These are phyloP conservation scores for Suillus bovinus DNA, from an alignment of 768 basidiomycete genomes.

Conservation along the genomic window DNA sequence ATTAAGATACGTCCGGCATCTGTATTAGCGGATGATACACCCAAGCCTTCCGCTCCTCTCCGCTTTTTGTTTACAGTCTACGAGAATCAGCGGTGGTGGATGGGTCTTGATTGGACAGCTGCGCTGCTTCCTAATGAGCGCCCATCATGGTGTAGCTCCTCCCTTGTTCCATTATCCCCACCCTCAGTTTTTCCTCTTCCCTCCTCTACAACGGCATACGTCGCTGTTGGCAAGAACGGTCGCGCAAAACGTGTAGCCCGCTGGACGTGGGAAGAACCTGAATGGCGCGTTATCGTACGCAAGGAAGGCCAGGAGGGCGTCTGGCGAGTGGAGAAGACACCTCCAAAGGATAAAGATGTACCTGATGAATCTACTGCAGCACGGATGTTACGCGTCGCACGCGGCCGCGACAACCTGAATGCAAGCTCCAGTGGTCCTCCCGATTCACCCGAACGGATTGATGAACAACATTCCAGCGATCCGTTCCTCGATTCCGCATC, in stretches of 20 bases:
- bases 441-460: slow-evolving; percentile 24
- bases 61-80: slow-evolving; percentile 89
- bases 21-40: slow-evolving; percentile 21
- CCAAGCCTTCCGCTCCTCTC: slow-evolving; percentile 34
- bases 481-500: slow-evolving; percentile 31
- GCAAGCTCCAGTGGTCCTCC: slow-evolving; percentile 14
- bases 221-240: slow-evolving; percentile 48
- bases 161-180: slow-evolving; percentile 61
- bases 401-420: slow-evolving; percentile 39
- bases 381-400: slow-evolving; percentile 56
- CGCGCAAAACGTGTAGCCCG: slow-evolving; percentile 70
- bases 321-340: slow-evolving; percentile 58
- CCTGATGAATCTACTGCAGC: slow-evolving; percentile 46
- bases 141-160: slow-evolving; percentile 78
- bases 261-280: slow-evolving; percentile 91
- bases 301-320: slow-evolving; percentile 51
- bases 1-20: slow-evolving; percentile 21
- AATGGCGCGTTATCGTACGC: slow-evolving; percentile 79
- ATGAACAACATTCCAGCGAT: slow-evolving; percentile 30
- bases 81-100: slow-evolving; percentile 98
- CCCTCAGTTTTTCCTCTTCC: slow-evolving; percentile 71
- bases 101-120: slow-evolving; percentile 95
- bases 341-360: slow-evolving; percentile 45
- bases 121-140: slow-evolving; percentile 88
- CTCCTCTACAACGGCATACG: slow-evolving; percentile 56